Evolutionary conservation across 1,139 yeast species (phyloP), one percentile per base, ranked within the genome.

Genomic region (Yamadazyma sp.): DNA sequence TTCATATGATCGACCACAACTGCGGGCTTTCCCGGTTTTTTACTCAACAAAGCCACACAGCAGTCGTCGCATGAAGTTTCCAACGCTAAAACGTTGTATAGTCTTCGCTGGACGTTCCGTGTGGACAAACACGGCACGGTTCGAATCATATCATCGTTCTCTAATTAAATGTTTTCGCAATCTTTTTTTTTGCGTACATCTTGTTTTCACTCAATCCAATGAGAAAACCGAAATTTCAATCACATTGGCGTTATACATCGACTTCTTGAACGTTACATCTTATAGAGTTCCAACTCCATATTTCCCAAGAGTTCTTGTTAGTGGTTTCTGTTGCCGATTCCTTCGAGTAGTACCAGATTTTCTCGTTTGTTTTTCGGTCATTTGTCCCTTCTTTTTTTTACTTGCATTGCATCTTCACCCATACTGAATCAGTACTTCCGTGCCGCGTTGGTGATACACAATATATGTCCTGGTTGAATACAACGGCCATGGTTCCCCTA

Each of bases 21-120:
- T 0, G 89, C 84, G 1, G 77, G 63, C 2, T 47, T 49, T 9
- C 39, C 41, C 6, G 27, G 54, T 9, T 43, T 49, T 39, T 87
- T 68, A 34, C 83, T 82, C 5, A 91, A 60, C 14, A 92, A 63
- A 0, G 96, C 87, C 2, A 89, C 89, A 49, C 97, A 89, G 0
- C 96, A 78, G 59, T 92, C 99, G 57, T 92, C 99, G 56, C 99
- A 94, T 0, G 97, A 88, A 0, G 96, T 81, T 55, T 92, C 98
- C 14, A 92, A 78, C 0, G 97, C 94, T 18, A 92, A 65, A 0
- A 89, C 94, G 36, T 73, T 73, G 60, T 88, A 89, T 1, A 45
- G 32, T 26, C 80, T 56, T 5, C 20, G 10, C 5, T 8, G 20
- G 8, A 10, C 30, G 5, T 7, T 31, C 14, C 5, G 14, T 17